These are phyloP conservation scores for Dryadomyces sulphureus DNA, from an alignment of 2,329 filamentous ascomycete genomes.

Conservation along the genomic window DNA sequence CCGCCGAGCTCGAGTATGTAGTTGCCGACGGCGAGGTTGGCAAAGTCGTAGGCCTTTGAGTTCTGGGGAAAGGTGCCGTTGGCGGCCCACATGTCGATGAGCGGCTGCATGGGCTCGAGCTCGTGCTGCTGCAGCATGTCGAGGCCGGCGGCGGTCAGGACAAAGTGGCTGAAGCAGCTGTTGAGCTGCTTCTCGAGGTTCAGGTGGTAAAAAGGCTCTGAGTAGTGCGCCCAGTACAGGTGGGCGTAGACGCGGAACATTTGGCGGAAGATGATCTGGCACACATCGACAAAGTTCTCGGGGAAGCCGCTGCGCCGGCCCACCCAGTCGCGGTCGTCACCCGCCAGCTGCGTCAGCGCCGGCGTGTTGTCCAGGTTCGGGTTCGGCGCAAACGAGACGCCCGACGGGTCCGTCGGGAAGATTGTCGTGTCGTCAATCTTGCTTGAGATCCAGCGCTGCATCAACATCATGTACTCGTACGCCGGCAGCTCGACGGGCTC, in stretches of 20 bases:
- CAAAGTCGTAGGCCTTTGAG: conserved; percentile 49
- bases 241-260: conserved; percentile 99
- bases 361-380: conserved; percentile 23
- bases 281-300: conserved; percentile 73
- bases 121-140: conserved; percentile 80
- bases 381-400: conserved; percentile 50
- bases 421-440: conserved; percentile 84
- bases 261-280: conserved; percentile 88
- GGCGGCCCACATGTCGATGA: conserved; percentile 83
- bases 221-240: conserved; percentile 92
- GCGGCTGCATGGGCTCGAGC: conserved; percentile 86
- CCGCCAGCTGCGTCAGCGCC: conserved; percentile 9
- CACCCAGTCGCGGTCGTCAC: conserved; percentile 49
- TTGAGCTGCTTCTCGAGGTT: conserved; percentile 71
- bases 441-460: conserved; percentile 93
- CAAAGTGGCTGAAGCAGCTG: conserved; percentile 76
- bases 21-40: conserved; percentile 45
- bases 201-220: conserved; percentile 70
- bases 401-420: conserved; percentile 74
- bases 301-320: conserved; percentile 91
- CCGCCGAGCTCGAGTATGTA: conserved; percentile 33
- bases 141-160: conserved; percentile 64
- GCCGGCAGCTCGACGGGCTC: conserved; percentile 87
- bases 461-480: conserved; percentile 84
- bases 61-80: conserved; percentile 75